Conservation (phyloP, 495 filamentous ascomycete species). For the Xylaria venustula region DNA sequence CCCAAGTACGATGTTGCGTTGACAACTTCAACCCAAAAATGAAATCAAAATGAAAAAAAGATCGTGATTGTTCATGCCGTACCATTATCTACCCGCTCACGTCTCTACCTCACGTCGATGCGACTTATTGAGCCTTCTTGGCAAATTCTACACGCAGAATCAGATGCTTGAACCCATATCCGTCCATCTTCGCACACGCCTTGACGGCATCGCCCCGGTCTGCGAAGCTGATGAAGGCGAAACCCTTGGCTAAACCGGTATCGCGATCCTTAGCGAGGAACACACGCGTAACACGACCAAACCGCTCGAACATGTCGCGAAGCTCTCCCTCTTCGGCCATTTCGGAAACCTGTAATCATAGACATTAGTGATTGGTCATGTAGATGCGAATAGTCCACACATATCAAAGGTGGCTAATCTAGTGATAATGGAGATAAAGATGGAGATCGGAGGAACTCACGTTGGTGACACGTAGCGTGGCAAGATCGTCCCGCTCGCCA, state of each 20-base stretch:
- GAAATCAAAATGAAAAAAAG: not conserved
- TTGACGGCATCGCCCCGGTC: constrained; percentile 84
- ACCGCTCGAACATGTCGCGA: constrained; percentile 95
- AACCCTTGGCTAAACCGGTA: constrained; percentile 91
- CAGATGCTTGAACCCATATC: constrained; percentile 88
- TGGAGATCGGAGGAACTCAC: too few relatives aligned
- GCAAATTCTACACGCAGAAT: constrained; percentile 91
- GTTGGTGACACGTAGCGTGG: constrained; percentile 95
- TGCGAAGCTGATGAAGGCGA: constrained; percentile 95
- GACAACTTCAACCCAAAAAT: not conserved
- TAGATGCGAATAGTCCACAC: not conserved
- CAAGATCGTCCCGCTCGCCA: constrained; percentile 90
- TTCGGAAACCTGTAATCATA: constrained; percentile 71
- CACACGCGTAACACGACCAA: constrained; percentile 92
- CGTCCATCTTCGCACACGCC: constrained; percentile 97
- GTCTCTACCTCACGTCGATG: not conserved
- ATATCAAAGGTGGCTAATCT: too few relatives aligned
- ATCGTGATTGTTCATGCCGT: not conserved
- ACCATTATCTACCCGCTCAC: constrained; percentile 3
- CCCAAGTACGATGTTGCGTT: not conserved
- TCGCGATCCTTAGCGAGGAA: constrained; percentile 97
- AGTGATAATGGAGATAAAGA: too few relatives aligned
- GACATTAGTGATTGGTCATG: constrained; percentile 10
- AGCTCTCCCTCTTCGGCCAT: constrained; percentile 94
- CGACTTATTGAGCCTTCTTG: constrained; percentile 61